Base-by-base conservation (phyloP, 2,329 filamentous ascomycete species). In the Fonsecaea nubica region DNA sequence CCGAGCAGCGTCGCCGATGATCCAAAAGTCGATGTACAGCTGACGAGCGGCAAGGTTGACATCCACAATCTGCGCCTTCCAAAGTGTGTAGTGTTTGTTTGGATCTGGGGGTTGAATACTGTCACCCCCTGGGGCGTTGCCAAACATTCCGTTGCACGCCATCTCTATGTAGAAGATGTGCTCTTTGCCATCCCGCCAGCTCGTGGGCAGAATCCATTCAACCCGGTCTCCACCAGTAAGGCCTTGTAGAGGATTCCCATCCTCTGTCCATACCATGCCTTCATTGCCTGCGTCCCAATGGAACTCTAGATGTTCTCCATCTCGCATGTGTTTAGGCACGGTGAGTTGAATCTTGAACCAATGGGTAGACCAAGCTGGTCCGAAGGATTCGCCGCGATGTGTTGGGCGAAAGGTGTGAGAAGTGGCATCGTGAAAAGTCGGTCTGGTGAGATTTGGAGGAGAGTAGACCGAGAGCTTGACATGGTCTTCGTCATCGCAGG, bases 101-200 rank as follows among this genome's bases (percentile, higher is more conserved):
- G 92, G 91, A 66, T 90, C 84, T 0, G 95, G 95, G 13, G 95
- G 93, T 76, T 96, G 92, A 72, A 97, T 98, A 36, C 85, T 88
- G 77, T 96, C 92, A 32, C 92, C 92, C 21, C 90, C 90, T 0
- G 90, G 85, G 0, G 93, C 90, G 77, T 97, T 97, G 73, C 95
- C 95, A 80, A 98, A 98, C 93, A 98, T 98, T 78, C 90, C 89
- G 78, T 99, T 99, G 81, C 95, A 98, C 21, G 95, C 95, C 92
- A 98, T 97, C 81, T 99, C 95, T 71, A 99, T 90, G 78, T 97
- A 99, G 74, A 99, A 91, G 18, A 85, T 88, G 77, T 98, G 93
- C 74, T 93, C 87, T 76, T 94, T 89, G 61, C 92, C 93, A 77
- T 97, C 92, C 68, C 91, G 87, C 80, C 91, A 97, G 15, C 83